Evolutionary conservation across 1,284 basidiomycete genomes (phyloP), one percentile per base, ranked within the genome.

Genomic region (Malassezia nana): DNA sequence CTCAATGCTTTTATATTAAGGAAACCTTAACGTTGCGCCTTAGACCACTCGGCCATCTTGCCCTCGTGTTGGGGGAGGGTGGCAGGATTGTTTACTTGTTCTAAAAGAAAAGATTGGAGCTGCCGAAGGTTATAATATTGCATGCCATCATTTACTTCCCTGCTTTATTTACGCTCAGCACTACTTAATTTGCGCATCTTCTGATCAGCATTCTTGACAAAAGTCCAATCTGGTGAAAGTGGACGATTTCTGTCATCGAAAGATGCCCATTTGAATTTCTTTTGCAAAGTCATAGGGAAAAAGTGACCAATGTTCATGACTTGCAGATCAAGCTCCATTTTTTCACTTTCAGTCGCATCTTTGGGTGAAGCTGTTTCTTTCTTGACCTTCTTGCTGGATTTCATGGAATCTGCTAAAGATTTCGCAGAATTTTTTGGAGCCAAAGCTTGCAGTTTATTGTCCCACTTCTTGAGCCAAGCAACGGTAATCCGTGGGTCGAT

Each of bases 381-480:
- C 22, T 55, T 53, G 16, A 62, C 60, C 43, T 67, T 69, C 48
- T 64, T 63, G 43, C 53, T 60, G 20, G 50, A 50, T 5, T 39
- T 40, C 18, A 16, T 29, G 18, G 35, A 13, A 12, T 38, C 18
- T 46, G 60, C 63, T 44, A 52, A 59, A 6, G 4, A 5, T 47
- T 47, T 47, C 8, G 20, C 16, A 26, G 45, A 32, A 44, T 57
- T 61, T 39, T 51, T 26, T n/a, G 53, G 52, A 4, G 32, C 40
- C 25, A 61, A 55, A 22, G 38, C 58, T 25, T 61, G 44, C n/a
- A 74, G 53, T 7, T 52, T 51, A 20, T 57, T 51, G 46, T 74
- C 71, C 67, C 67, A 74, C 59, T 71, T 62, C 50, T 74, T 74
- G 35, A 74, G 59, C 71, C 71, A 74, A 0, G 71, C 62, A 13